Conservation (phyloP, 106 monocot species). For the Chionographis japonica region DNA sequence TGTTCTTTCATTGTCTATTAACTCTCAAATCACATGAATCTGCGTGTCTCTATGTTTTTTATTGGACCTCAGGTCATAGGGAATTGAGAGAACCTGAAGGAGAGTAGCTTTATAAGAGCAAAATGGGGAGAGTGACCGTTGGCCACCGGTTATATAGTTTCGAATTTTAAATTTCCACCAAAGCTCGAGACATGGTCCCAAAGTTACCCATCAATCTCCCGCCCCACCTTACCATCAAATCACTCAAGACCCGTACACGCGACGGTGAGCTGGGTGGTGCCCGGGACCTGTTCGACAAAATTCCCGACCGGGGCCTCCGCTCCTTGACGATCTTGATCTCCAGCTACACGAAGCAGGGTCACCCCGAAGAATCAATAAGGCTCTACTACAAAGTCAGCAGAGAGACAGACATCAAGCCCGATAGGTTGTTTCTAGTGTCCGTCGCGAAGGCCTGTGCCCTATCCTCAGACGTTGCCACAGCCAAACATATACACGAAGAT, state of each 20-base stretch:
- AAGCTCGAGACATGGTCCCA: not conserved
- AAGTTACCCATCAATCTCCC: slow-evolving; percentile 2
- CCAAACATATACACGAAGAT: slow-evolving; percentile 48
- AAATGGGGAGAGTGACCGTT: too few relatives aligned
- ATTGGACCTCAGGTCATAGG: too few relatives aligned
- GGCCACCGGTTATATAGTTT: too few relatives aligned
- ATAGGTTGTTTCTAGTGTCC: slow-evolving; percentile 41
- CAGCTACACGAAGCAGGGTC: slow-evolving; percentile 39
- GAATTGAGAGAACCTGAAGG: too few relatives aligned
- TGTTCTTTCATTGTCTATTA: too few relatives aligned
- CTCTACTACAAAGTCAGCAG: slow-evolving; percentile 24
- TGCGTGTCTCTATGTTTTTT: too few relatives aligned
- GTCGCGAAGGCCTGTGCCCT: slow-evolving; percentile 44
- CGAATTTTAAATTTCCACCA: too few relatives aligned
- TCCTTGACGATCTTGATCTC: slow-evolving; percentile 41
- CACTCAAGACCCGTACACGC: slow-evolving; percentile 17
- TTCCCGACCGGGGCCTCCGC: slow-evolving; percentile 49
- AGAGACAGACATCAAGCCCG: slow-evolving; percentile 23
- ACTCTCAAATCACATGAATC: too few relatives aligned
- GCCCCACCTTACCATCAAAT: slow-evolving; percentile 6
- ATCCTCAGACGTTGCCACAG: slow-evolving; percentile 21
- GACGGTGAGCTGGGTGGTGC: slow-evolving; percentile 37
- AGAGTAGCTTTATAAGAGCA: too few relatives aligned
- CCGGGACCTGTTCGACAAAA: slow-evolving; percentile 49
- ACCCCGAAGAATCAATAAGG: slow-evolving; percentile 31